Evolutionary conservation across 164 flowering plant species (phyloP), one percentile per base, ranked within the genome.

Genomic region (Magnolia changhungtana): DNA sequence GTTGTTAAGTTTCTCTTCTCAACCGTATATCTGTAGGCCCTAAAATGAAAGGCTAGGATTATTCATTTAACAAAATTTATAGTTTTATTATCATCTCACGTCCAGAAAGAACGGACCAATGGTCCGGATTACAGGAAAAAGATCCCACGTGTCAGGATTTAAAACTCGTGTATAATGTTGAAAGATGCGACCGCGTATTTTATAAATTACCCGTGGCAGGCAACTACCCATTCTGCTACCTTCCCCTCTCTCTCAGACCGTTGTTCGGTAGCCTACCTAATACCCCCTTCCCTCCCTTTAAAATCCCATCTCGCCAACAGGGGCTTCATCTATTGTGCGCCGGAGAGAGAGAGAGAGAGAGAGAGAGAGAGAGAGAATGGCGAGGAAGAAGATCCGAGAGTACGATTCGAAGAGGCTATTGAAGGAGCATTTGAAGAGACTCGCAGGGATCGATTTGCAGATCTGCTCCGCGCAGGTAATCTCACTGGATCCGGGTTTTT

Each of bases 371-470:
- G 31, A 16, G 66, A 21, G 55, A 72, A 90, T 90, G 94, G 94
- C 94, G 31, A 76, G 95, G 80, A 91, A 91, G 93, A 91, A 91
- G 90, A 91, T 89, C 82, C 85, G 93, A 81, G 95, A 91, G 82
- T 89, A 89, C 71, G 93, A 91, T 75, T 91, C 95, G 50, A 91
- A 91, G 87, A 79, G 91, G 29, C 85, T 91, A 16, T 85, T 91
- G 76, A 91, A 89, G 83, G 84, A 91, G 82, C 90, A 91, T 77
- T 77, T 89, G 79, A 89, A 88, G 77, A 78, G 89, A 71, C 83
- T 91, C 72, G 83, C 90, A 6, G 82, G 77, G 21, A 83, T 87
- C 76, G 84, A 85, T 31, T 81, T 89, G 58, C 86, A 83, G 75
- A 91, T 88, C 82, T 75, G 76, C 77, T 89, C 91, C 52, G 90